These are phyloP conservation scores for Botrytis sinoallii DNA, from an alignment of 2,329 filamentous ascomycete species.

Conservation along the genomic window DNA sequence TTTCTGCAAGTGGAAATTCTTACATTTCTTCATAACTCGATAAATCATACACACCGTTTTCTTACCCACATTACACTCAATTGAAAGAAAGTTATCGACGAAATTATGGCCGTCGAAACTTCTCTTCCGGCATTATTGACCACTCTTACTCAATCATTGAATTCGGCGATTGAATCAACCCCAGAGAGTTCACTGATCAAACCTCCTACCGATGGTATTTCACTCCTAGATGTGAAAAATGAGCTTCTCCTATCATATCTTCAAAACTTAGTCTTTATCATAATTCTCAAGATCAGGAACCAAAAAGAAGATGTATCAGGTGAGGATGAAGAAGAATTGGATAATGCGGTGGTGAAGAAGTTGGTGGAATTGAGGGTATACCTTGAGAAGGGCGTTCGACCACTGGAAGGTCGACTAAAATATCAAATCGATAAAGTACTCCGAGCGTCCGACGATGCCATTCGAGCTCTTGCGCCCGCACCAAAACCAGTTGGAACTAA, in stretches of 20 bases:
- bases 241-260: constrained; percentile 96
- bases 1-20: neutral
- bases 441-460: constrained; percentile 69
- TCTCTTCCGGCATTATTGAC: constrained; percentile 51
- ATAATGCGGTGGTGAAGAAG: constrained; percentile 74
- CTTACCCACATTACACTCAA: neutral
- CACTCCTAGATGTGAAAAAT: constrained; percentile 92
- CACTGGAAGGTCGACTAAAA: constrained; percentile 83
- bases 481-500: constrained; percentile 8
- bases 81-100: neutral
- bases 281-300: constrained; percentile 75
- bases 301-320: constrained; percentile 34
- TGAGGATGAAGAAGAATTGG: constrained; percentile 44
- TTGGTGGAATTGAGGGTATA: constrained; percentile 90
- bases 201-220: constrained; percentile 83
- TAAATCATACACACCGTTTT: neutral
- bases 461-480: constrained; percentile 18
- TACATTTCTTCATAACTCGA: neutral
- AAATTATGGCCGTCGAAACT: constrained; percentile 47
- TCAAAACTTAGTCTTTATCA: constrained; percentile 86
- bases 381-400: constrained; percentile 86
- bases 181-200: constrained; percentile 61
- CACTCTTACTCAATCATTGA: constrained; percentile 55
- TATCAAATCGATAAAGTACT: constrained; percentile 97
- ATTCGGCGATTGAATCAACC: constrained; percentile 61